phyloP scores from a whole-genome alignment of 1,284 basidiomycete species.

The Boletus semigastroideus region DNA sequence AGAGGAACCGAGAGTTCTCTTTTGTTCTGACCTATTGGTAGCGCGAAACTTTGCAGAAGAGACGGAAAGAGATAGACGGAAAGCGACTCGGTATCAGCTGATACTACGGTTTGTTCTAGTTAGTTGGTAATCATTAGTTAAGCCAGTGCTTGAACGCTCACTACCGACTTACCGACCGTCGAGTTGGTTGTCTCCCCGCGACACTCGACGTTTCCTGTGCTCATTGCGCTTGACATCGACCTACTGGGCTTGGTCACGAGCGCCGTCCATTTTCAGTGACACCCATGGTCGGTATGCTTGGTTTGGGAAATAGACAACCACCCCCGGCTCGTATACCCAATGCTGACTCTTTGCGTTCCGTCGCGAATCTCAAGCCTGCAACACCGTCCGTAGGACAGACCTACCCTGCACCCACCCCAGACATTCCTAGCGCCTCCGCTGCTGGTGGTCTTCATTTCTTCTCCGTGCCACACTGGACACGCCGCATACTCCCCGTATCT shows the following conservation, averaged over 20 bases:
- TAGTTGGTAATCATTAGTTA: constrained; percentile 16
- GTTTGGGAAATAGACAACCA: constrained; percentile 24
- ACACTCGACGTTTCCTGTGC: background rate
- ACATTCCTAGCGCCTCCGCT: background rate
- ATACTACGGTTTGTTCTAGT: background rate
- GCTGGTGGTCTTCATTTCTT: constrained; percentile 50
- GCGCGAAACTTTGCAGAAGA: constrained; percentile 64
- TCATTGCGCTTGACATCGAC: constrained; percentile 6
- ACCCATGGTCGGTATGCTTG: constrained; percentile 42
- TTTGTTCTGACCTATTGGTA: constrained; percentile 25
- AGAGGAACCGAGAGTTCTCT: background rate
- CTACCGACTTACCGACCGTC: background rate
- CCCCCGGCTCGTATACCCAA: constrained; percentile 20
- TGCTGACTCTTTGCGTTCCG: constrained; percentile 11
- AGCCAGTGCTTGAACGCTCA: constrained; percentile 6
- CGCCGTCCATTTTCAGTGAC: background rate
- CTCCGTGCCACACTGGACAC: constrained; percentile 64
- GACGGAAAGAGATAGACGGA: constrained; percentile 53
- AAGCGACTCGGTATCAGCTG: constrained; percentile 3
- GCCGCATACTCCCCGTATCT: constrained; percentile 40
- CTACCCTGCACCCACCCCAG: background rate
- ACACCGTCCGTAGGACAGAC: constrained; percentile 6
- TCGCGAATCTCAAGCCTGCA: constrained; percentile 7
- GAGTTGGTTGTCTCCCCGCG: too few species aligned
- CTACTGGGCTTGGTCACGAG: background rate